These are phyloP conservation scores for Durio zibethinus DNA, from an alignment of 345 rosid genomes.

Conservation along the genomic window DNA sequence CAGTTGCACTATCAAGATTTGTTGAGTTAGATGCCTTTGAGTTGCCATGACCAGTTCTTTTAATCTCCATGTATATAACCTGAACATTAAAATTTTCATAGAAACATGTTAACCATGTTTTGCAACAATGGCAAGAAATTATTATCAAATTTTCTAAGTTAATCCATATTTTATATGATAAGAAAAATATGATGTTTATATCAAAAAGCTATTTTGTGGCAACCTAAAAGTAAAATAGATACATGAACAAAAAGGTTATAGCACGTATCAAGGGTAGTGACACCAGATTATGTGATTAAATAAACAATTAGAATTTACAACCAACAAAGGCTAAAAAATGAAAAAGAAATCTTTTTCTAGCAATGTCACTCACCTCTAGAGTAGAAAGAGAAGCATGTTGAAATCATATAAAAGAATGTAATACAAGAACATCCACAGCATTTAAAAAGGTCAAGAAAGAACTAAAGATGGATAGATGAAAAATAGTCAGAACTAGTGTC, in stretches of 20 bases:
- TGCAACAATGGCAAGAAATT: neutral
- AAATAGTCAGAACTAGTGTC: constrained; percentile 12
- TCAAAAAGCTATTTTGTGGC: neutral
- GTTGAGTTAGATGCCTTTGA: constrained; percentile 96
- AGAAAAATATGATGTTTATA: neutral
- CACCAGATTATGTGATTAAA: neutral
- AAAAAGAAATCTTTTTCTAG: neutral
- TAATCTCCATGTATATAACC: constrained; percentile 74
- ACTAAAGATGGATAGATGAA: constrained; percentile 41
- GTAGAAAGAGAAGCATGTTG: constrained; percentile 77
- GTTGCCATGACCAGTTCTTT: constrained; percentile 39
- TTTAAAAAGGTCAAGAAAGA: constrained; percentile 61
- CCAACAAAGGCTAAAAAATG: neutral
- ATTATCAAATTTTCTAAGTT: neutral
- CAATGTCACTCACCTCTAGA: constrained; percentile 61
- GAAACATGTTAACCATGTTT: constrained; percentile 7
- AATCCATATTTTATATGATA: neutral
- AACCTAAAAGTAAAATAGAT: neutral
- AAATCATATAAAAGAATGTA: constrained; percentile 79
- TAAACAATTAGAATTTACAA: neutral
- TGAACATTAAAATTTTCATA: constrained; percentile 33
- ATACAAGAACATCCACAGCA: constrained; percentile 68
- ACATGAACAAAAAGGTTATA: neutral
- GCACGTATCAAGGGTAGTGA: neutral
- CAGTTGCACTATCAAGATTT: constrained; percentile 96